Percentiles rank a stretch among this genome's conserved stretches.
Evolutionary conservation across 345 rosid species (phyloP).

Genomic region (Boechera stricta): DNA sequence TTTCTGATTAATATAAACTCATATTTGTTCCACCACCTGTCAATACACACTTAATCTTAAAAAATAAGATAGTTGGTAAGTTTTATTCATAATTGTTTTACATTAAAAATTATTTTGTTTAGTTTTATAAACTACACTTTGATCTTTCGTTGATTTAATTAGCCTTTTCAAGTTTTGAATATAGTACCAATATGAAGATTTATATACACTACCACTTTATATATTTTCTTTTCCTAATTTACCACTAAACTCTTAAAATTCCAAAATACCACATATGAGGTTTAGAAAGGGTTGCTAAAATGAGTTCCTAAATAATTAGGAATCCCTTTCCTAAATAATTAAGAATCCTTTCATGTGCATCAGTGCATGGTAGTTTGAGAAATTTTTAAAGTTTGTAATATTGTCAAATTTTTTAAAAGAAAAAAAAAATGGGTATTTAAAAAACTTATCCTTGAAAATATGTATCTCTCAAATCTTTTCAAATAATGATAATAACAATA

Average conservation of each 20-base stretch:
- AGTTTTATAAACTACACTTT: background rate
- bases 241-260: background rate
- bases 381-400: background rate
- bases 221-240: background rate
- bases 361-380: background rate
- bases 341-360: background rate
- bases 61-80: background rate
- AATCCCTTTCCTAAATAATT: background rate
- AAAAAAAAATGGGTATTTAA: too few species aligned
- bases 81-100: background rate
- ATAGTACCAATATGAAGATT: background rate
- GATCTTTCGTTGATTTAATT: background rate
- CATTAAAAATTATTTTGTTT: background rate
- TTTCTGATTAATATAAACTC: constrained; percentile 23
- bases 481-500: too few species aligned
- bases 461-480: too few species aligned
- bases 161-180: background rate
- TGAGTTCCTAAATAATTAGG: background rate
- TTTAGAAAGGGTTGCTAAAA: background rate
- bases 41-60: constrained; percentile 43
- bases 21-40: constrained; percentile 53
- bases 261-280: background rate
- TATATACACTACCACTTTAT: background rate
- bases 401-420: background rate
- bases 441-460: too few species aligned